Evolutionary conservation across 1,284 basidiomycete species (phyloP).

Genomic region (Apiotrichum veenhuisii): DNA sequence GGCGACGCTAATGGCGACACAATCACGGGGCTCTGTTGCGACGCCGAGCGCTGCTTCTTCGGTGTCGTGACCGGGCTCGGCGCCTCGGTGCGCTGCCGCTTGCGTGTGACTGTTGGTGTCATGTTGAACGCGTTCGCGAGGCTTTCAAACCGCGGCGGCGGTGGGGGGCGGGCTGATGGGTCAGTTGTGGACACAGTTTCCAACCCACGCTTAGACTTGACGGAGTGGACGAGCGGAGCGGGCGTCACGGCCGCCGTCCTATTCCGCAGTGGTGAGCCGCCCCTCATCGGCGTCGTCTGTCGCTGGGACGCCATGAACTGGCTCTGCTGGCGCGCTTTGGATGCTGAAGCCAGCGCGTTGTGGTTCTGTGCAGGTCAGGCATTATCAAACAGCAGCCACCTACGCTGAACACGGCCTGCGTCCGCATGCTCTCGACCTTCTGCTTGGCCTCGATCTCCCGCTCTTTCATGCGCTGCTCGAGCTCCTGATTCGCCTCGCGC

Average conservation of each 20-base stretch:
- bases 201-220: slow-evolving; percentile 31
- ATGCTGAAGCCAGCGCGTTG: slow-evolving; percentile 17
- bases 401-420: slow-evolving; percentile 44
- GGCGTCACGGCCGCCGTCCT: slow-evolving; percentile 8
- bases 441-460: slow-evolving; percentile 30
- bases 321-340: slow-evolving; percentile 19
- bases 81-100: slow-evolving; percentile 28
- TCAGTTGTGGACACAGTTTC: neutral
- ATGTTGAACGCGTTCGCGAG: slow-evolving; percentile 37
- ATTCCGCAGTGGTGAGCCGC: slow-evolving; percentile 14
- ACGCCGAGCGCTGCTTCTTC: slow-evolving; percentile 8
- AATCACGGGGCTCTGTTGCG: neutral
- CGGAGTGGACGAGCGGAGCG: slow-evolving; percentile 21
- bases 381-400: slow-evolving; percentile 4
- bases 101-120: slow-evolving; percentile 21
- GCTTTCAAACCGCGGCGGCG: slow-evolving; percentile 28
- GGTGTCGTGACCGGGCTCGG: slow-evolving; percentile 23
- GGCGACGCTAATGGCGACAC: slow-evolving; percentile 5
- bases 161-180: slow-evolving; percentile 13
- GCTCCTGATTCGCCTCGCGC: slow-evolving; percentile 21
- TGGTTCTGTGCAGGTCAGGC: slow-evolving; percentile 17
- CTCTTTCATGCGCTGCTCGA: slow-evolving; percentile 29
- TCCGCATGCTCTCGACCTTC: slow-evolving; percentile 47
- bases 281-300: slow-evolving; percentile 7
- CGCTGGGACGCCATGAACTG: slow-evolving; percentile 18